phyloP scores from a whole-genome alignment of 805 yeast species.

The Lachancea kluyveri region DNA sequence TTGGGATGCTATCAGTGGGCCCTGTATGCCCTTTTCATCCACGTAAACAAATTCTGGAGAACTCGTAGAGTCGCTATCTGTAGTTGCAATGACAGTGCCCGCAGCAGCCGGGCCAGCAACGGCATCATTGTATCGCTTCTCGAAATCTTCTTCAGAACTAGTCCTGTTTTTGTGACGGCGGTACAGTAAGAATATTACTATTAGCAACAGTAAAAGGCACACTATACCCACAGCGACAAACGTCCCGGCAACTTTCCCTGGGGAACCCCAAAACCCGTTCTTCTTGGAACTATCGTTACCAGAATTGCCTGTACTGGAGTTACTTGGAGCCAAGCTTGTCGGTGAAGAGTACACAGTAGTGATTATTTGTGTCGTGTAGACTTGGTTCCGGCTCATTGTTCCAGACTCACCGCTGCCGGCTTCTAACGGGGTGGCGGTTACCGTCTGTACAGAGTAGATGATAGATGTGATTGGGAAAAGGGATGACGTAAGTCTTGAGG shows the following conservation, averaged over 20 bases:
- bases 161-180: slow-evolving; percentile 15
- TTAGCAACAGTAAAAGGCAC: slow-evolving; percentile 37
- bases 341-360: slow-evolving; percentile 15
- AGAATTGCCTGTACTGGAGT: slow-evolving; percentile 1
- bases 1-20: not conserved
- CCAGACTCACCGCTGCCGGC: slow-evolving; percentile 1
- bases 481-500: slow-evolving; percentile 4
- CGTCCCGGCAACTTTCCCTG: slow-evolving; percentile 81
- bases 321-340: slow-evolving; percentile 5
- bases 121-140: slow-evolving; percentile 20
- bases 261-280: slow-evolving; percentile 52
- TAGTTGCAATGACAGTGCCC: slow-evolving; percentile 10
- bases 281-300: slow-evolving; percentile 8
- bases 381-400: slow-evolving; percentile 1
- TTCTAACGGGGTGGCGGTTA: slow-evolving; percentile 11
- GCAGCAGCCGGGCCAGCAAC: slow-evolving; percentile 9
- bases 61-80: slow-evolving; percentile 11
- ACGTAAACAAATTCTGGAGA: slow-evolving; percentile 18
- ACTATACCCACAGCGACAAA: slow-evolving; percentile 75
- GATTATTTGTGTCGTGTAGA: slow-evolving; percentile 12
- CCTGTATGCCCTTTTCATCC: slow-evolving; percentile 19
- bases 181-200: slow-evolving; percentile 35
- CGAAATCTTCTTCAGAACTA: slow-evolving; percentile 19
- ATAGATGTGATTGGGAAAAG: slow-evolving; percentile 10
- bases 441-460: slow-evolving; percentile 16